Evolutionary conservation across 139 green algal genomes (phyloP), one percentile per base, ranked within the genome.

Genomic region (Chlorella vulgaris): DNA sequence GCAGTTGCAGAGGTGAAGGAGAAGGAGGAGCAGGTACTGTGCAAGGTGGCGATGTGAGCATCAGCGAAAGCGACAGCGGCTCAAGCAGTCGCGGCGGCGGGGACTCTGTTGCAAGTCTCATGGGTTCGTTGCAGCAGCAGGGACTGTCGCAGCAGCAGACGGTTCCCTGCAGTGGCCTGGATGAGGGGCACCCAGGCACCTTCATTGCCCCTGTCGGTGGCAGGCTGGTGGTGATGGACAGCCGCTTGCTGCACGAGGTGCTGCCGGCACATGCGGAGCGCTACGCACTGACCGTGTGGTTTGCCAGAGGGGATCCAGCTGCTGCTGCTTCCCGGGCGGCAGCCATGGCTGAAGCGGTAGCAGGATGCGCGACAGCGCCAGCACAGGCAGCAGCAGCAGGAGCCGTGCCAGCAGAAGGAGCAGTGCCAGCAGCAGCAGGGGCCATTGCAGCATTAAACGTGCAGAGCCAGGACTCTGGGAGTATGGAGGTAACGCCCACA

Each of bases 181-280:
- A 83, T 18, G 77, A 83, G 35, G 77, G 77, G 0, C 77, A 82
- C 43, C 33, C 51, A 2, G 73, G 47, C 15, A 74, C 68, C 0
- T n/a, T 92, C 33, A 76, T 95, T 7, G 61, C 89, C 1, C 90
- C 92, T 0, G 0, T 92, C 53, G 87, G 80, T 7, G 89, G 89
- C 7, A 80, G 89, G 21, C 83, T 96, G 76, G 79, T 93, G 58
- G 62, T 96, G 53, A 94, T 95, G 81, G 81, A 93, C n/a, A 88
- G 81, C 62, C 13, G 67, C 22, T 40, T 94, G 8, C 61, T 82
- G 26, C 92, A 96, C 68, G 92, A 96, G 84, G 92, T 96, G 70
- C 69, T 96, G 74, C 91, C 91, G 3, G 36, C 82, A 3, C 74
- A 89, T 31, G 78, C 70, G 8, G 47, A 79, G 40, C 84, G 88